Conservation (phyloP, 169 alveolate species). For the Sarcocystis neurona region DNA sequence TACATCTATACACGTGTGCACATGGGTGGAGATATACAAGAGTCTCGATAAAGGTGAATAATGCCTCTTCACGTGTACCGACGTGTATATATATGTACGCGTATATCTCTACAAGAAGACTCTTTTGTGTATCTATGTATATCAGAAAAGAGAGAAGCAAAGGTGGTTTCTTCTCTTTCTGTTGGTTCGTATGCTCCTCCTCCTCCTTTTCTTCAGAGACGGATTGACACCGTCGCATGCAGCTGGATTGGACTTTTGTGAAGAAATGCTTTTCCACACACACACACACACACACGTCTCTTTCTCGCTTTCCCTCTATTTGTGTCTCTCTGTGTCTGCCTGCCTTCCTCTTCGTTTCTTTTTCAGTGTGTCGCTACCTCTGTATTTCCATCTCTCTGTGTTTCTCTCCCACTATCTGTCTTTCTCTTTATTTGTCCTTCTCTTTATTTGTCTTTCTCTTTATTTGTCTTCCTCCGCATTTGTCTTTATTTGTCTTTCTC, state of each 20-base stretch:
- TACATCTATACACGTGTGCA: no score
- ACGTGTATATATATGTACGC: no score
- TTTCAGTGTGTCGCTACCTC: not conserved
- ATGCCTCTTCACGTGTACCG: not conserved
- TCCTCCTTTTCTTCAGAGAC: not conserved
- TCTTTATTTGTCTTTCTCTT: not conserved
- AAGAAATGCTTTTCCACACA: not conserved
- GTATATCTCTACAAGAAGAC: not conserved
- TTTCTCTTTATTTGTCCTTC: not conserved
- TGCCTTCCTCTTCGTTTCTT: not conserved
- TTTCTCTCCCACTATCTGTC: not conserved
- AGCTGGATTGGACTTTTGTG: not conserved
- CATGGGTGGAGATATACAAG: no score
- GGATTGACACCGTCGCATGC: not conserved
- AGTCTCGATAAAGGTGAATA: no score
- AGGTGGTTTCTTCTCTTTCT: not conserved
- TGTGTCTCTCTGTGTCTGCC: not conserved
- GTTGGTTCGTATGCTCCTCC: not conserved
- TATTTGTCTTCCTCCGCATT: not conserved
- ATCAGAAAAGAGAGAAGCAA: not conserved
- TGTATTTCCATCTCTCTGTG: not conserved
- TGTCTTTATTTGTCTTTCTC: not conserved
- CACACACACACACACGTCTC: not conserved
- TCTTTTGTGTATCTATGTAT: no score
- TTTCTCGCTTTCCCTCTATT: not conserved